phyloP scores from a whole-genome alignment of 192 early-diverging fungal species.

The Umbelopsis vinacea region DNA sequence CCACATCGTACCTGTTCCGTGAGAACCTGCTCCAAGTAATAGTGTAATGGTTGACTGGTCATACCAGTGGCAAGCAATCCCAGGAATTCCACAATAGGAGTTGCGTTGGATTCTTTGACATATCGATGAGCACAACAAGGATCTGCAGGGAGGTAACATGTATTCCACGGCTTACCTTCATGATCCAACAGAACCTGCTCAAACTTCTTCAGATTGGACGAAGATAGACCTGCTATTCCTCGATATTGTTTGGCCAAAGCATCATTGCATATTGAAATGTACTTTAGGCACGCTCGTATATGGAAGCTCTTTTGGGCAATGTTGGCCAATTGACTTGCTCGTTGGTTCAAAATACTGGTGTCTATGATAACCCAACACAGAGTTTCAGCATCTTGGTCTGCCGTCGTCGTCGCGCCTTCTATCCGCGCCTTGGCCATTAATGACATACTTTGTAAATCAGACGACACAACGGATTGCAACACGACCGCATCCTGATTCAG shows the following conservation, averaged over 20 bases:
- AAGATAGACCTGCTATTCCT: constrained; percentile 9
- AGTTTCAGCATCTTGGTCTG: neutral
- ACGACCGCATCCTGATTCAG: neutral
- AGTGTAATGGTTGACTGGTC: constrained; percentile 17
- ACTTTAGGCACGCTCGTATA: constrained; percentile 23
- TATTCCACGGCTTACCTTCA: constrained; percentile 7
- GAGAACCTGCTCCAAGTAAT: constrained; percentile 25
- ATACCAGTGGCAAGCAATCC: constrained; percentile 31
- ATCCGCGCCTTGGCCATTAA: neutral
- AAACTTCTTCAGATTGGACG: constrained; percentile 12
- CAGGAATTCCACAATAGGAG: constrained; percentile 28
- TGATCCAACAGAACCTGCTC: constrained; percentile 16
- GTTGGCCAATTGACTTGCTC: constrained; percentile 8
- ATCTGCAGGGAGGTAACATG: too few relatives aligned
- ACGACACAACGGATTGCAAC: neutral
- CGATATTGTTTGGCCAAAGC: constrained; percentile 21
- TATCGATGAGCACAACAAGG: neutral
- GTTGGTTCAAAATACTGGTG: constrained; percentile 7
- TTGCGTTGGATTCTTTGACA: constrained; percentile 1
- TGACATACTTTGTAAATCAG: neutral
- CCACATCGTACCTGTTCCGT: constrained; percentile 26
- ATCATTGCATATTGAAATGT: constrained; percentile 21
- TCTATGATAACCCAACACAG: constrained; percentile 15
- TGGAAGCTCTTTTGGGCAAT: constrained; percentile 19
- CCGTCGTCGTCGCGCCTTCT: neutral